Evolutionary conservation across 495 filamentous ascomycete genomes (phyloP).

Genomic region (Penicillium cosmopolitanum): DNA sequence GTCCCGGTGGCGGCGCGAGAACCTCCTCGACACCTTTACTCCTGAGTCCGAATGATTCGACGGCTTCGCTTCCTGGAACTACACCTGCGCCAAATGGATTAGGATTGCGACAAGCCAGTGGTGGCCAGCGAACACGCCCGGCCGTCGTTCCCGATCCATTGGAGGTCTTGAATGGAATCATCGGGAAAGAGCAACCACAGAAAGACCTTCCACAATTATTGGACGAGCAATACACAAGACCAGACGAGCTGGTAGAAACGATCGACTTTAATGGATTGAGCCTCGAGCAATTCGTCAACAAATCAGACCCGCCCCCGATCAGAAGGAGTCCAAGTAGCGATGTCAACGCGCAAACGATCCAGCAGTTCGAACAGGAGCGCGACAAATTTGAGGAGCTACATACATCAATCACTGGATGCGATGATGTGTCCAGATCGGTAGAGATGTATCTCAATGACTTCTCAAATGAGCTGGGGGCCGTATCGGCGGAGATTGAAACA

Average conservation of each 20-base stretch:
- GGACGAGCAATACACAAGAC: slow-evolving; percentile 33
- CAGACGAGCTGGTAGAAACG: slow-evolving; percentile 56
- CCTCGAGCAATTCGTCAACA: slow-evolving; percentile 69
- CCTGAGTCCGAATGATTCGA: slow-evolving; percentile 69
- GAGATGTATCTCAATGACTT: slow-evolving; percentile 91
- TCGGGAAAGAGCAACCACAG: slow-evolving; percentile 54
- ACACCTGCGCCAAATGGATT: slow-evolving; percentile 66
- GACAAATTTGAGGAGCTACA: slow-evolving; percentile 92
- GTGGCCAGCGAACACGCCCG: slow-evolving; percentile 45
- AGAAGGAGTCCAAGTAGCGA: slow-evolving; percentile 44
- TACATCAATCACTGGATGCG: slow-evolving; percentile 83
- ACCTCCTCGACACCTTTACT: slow-evolving; percentile 69
- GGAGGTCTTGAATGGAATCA: slow-evolving; percentile 69
- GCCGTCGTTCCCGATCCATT: slow-evolving; percentile 70
- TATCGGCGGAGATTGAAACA: slow-evolving; percentile 93
- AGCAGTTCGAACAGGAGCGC: slow-evolving; percentile 86
- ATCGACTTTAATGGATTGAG: slow-evolving; percentile 80
- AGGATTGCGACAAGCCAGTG: slow-evolving; percentile 60
- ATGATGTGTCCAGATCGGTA: slow-evolving; percentile 91
- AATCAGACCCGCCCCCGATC: slow-evolving; percentile 36
- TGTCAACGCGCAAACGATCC: slow-evolving; percentile 67
- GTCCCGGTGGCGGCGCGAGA: slow-evolving; percentile 64
- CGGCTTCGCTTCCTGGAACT: slow-evolving; percentile 67
- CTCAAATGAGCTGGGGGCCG: slow-evolving; percentile 84
- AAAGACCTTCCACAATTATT: slow-evolving; percentile 18